Base-by-base conservation (phyloP, 345 rosid genomes). In the Cardamine chenopodiifolia region DNA sequence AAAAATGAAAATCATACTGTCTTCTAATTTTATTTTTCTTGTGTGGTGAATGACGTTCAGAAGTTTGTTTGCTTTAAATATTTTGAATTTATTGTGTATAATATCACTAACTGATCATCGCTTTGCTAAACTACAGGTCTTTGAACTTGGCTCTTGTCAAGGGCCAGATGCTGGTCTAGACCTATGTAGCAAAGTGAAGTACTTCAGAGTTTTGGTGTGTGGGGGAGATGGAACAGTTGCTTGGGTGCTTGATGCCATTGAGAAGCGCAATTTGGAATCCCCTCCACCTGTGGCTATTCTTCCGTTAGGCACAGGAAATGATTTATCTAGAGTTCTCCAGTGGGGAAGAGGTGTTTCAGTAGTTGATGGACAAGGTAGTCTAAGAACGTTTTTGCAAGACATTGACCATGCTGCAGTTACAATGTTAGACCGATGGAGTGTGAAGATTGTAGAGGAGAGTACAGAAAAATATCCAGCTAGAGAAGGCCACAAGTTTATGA, bases 181-280 rank as follows among this genome's bases (percentile, higher is more conserved):
- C 66, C 70, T 90, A 71, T 90, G 80, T 81, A 83, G 88, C 68
- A 79, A 76, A 59, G 83, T 86, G 40, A 89, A 82, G 26, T 86
- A 88, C 72, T 90, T 88, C 55, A 85, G 90, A 77, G 86, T 88
- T 78, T 83, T 90, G 80, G 92, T 86, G 15, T 88, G 97, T 68
- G 97, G 97, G 45, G 97, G 97, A 61, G 97, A 90, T 82, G 97
- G 97, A 37, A 88, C 97, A 26, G 93, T 88, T 83, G 87, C 87
- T 48, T 90, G 97, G 97, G 90, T 90, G 68, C 86, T 90, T 55
- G 88, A 86, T 72, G 87, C 85, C 18, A 87, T 90, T 70, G 97
- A 90, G 81, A 87, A 71, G 74, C 89, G 77, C 48, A 87, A 87
- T 79, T 87, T 87, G 1, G 89, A 85, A 54, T 87, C 90, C 44